Percentiles rank a stretch among this genome's conserved stretches.
phyloP scores from a whole-genome alignment of 2,329 filamentous ascomycete genomes.

The Teratosphaeria nubilosa region DNA sequence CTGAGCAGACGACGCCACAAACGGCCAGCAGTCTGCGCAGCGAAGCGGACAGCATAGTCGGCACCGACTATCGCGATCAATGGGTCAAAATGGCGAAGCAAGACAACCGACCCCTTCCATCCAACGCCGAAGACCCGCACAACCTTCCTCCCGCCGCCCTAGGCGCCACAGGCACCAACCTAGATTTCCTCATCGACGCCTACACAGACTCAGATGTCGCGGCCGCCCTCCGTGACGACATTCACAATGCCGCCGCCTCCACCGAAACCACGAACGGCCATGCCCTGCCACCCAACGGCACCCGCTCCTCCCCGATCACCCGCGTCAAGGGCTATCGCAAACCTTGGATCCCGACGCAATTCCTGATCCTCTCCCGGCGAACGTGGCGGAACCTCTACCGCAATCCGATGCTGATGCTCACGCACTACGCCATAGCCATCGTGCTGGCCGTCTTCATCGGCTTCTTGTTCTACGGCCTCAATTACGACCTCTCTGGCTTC shows the following conservation, averaged over 20 bases:
- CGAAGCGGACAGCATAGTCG: constrained; percentile 41
- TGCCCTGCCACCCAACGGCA: constrained; percentile 26
- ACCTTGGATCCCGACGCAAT: constrained; percentile 70
- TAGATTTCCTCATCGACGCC: constrained; percentile 68
- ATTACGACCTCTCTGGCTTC: constrained; percentile 93
- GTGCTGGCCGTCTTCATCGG: constrained; percentile 87
- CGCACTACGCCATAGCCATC: constrained; percentile 95
- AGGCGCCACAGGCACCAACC: constrained; percentile 57
- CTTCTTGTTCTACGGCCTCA: constrained; percentile 91
- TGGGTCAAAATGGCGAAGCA: constrained; percentile 52
- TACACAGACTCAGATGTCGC: constrained; percentile 74
- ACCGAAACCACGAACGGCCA: constrained; percentile 52
- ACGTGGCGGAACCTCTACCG: constrained; percentile 97
- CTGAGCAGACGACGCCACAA: constrained; percentile 28
- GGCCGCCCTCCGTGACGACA: constrained; percentile 63
- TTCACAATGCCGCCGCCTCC: constrained; percentile 54
- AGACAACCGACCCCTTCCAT: constrained; percentile 38
- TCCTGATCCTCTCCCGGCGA: constrained; percentile 75
- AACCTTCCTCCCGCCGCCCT: constrained; percentile 15
- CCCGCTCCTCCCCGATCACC: constrained; percentile 37
- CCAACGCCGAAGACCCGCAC: constrained; percentile 45
- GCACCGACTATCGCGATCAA: constrained; percentile 36
- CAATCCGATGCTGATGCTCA: constrained; percentile 96
- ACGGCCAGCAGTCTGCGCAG: constrained; percentile 41
- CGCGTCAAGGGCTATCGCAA: constrained; percentile 68